Base-by-base conservation (phyloP, 768 basidiomycete genomes). In the Roridomyces roridus region DNA sequence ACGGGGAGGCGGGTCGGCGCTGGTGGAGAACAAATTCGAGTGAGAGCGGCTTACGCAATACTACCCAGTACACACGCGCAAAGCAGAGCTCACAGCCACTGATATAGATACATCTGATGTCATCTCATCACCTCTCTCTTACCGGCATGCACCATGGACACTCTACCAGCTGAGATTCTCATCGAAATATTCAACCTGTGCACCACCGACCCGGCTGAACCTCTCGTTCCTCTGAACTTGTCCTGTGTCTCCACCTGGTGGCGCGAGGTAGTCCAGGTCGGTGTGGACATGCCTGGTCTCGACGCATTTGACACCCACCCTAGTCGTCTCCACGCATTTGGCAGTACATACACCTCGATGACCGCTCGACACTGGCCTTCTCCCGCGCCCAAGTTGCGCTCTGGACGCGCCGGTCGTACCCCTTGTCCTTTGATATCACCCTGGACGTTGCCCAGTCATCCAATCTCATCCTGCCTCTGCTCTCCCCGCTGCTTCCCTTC, bases 401-500 rank as follows among this genome's bases (percentile, higher is more conserved):
- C 0, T 91, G 85, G 86, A 71, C 81, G 26, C 65, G 71, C 51
- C 79, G 77, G 44, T 87, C 87, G 4, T 59, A 69, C 6, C 83
- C 84, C 0, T 77, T 89, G 34, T 74, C 76, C 1, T 81, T 89
- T 62, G 77, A 82, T 57, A 73, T 91, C 46, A 74, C 83, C 34
- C 65, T 91, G 52, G 70, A 79, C 15, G 70, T 85, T 18, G 41
- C 49, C 14, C 52, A 71, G 20, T 74, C 79, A 51, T 70, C 77
- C 24, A 83, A 88, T 54, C 72, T 72, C 52, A 73, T 89, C 29
- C 76, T 91, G 4, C 81, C 88, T 9, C 76, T 91, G 55, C 73
- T 91, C 29, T 85, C 87, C 0, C 86, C 85, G 5, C 74, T 91
- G 31, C 72, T 91, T 0, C 74, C 81, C 10, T 72, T 80, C 25